Conservation (phyloP, 768 basidiomycete genomes). For the Lyophyllum semitale region DNA sequence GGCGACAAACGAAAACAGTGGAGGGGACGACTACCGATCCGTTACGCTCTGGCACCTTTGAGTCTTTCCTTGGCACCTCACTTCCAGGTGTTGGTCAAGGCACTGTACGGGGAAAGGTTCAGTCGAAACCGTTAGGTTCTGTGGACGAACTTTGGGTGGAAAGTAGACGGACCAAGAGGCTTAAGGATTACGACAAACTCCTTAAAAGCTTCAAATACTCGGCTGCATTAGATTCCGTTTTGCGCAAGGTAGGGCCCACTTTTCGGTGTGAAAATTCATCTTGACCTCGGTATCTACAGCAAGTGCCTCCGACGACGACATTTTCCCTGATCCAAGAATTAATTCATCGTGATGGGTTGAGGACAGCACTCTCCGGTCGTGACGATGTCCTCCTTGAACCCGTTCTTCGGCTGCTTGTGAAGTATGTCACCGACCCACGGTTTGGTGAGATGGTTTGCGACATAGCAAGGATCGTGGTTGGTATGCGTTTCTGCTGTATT, state of each 20-base stretch:
- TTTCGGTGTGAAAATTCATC: background rate
- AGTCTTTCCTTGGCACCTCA: slow-evolving; percentile 62
- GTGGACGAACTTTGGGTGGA: slow-evolving; percentile 80
- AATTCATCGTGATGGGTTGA: slow-evolving; percentile 87
- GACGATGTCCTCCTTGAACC: slow-evolving; percentile 95
- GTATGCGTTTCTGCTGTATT: slow-evolving; percentile 44
- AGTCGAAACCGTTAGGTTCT: slow-evolving; percentile 56
- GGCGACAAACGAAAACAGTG: slow-evolving; percentile 77
- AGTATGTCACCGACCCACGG: slow-evolving; percentile 85
- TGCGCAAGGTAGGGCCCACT: slow-evolving; percentile 64
- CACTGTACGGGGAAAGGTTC: slow-evolving; percentile 40
- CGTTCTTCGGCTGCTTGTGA: slow-evolving; percentile 81
- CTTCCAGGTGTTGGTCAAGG: slow-evolving; percentile 60
- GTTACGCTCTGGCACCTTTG: slow-evolving; percentile 59
- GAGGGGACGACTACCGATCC: slow-evolving; percentile 43
- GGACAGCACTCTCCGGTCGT: slow-evolving; percentile 82
- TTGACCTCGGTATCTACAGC: slow-evolving; percentile 40
- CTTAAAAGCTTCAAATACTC: slow-evolving; percentile 94
- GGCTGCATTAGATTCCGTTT: slow-evolving; percentile 89
- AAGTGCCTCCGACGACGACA: slow-evolving; percentile 78
- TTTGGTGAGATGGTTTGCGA: slow-evolving; percentile 91
- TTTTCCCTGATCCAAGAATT: slow-evolving; percentile 94
- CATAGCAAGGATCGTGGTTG: slow-evolving; percentile 78
- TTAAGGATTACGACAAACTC: slow-evolving; percentile 87
- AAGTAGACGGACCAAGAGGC: slow-evolving; percentile 62